Evolutionary conservation across 2,329 filamentous ascomycete species (phyloP), one percentile per base, ranked within the genome.

Genomic region (Penicillium sp.): DNA sequence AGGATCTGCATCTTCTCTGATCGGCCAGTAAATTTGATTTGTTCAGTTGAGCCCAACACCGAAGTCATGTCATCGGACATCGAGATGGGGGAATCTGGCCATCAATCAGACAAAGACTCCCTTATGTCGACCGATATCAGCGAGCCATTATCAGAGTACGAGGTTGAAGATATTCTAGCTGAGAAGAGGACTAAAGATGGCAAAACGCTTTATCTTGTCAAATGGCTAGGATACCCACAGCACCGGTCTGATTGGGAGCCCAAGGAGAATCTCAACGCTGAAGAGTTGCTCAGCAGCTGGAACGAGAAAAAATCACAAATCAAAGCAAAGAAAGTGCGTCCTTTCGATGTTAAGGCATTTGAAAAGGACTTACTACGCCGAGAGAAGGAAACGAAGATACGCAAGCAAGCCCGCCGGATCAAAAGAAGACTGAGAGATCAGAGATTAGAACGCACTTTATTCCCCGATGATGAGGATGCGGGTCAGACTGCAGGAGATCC

Each of bases 151-250:
- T 69, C 74, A 12, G 79, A 82, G 53, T 86, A 80, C 62, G 70
- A 75, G 2, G 79, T 87, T 6, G 80, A 86, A 36, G 69, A 71
- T 13, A 76, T 88, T 27, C 67, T 84, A 7, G 36, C 36, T 15
- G 75, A 76, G 1, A 78, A 85, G 60, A 59, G 1, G 54, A 67
- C 7, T 3, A 57, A 72, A 4, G 66, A 66, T 9, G 70, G 69
- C 4, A 62, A 24, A 6, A 49, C 65, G 13, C 68, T 62, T 20
- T 90, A 84, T 63, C 77, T 91, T 1, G 80, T 89, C 18, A 79
- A 82, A 52, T 91, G 87, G 88, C 73, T 76, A 21, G 79, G 75
- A 2, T 91, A 86, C 61, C 73, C 77, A 1, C 55, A 84, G 4
- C 67, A 82, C n/a, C 68, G 80, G 51, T 77, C 78, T 49, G 85